Evolutionary conservation across 257 asterid species (phyloP).

Genomic region (Plantago elongata): DNA sequence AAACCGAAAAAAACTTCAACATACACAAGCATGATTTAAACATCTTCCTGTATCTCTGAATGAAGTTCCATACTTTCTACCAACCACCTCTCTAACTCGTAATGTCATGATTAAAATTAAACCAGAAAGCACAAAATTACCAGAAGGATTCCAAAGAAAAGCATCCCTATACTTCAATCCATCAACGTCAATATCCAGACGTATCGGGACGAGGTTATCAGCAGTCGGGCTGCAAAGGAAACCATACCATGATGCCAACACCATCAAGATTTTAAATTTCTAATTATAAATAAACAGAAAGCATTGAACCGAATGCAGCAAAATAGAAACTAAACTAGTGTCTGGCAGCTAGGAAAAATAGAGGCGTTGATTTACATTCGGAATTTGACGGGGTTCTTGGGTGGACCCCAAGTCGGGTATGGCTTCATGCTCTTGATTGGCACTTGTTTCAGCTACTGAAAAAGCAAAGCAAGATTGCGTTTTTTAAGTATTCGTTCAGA

Average conservation of each 20-base stretch:
- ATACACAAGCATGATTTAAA: too few species aligned
- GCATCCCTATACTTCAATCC: slow-evolving; percentile 86
- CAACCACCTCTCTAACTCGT: not conserved
- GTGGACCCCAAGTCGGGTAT: slow-evolving; percentile 59
- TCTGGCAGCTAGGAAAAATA: not conserved
- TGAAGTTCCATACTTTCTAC: not conserved
- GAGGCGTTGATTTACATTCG: slow-evolving; percentile 45
- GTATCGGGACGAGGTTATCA: slow-evolving; percentile 86
- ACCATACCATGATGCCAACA: not conserved
- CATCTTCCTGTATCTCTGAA: too few species aligned
- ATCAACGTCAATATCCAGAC: slow-evolving; percentile 79
- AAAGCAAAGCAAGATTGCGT: not conserved
- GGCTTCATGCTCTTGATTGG: slow-evolving; percentile 45
- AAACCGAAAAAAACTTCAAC: too few species aligned
- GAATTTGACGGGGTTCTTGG: slow-evolving; percentile 78
- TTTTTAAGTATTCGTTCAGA: too few species aligned
- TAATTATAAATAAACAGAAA: not conserved
- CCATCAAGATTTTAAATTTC: not conserved
- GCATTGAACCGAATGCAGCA: too few species aligned
- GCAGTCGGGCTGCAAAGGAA: slow-evolving; percentile 66
- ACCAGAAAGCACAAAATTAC: slow-evolving; percentile 29
- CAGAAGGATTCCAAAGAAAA: slow-evolving; percentile 88
- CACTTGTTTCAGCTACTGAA: not conserved
- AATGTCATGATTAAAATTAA: slow-evolving; percentile 2
- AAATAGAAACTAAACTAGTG: not conserved